Evolutionary conservation across 2,329 filamentous ascomycete genomes (phyloP).

Genomic region (Rugonectria rugulosa): DNA sequence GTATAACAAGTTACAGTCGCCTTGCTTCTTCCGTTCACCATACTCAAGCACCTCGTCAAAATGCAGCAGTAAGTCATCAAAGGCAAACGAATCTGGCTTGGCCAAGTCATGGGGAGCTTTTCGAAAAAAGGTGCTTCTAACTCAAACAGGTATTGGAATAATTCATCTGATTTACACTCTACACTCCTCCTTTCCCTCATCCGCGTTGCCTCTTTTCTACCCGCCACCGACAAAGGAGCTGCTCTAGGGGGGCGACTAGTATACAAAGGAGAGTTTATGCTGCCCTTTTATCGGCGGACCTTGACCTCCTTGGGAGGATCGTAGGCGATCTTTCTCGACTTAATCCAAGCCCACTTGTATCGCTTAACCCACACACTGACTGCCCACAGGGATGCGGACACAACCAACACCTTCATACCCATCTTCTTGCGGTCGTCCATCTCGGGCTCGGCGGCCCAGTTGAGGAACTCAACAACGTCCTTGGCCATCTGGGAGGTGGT

Average conservation of each 20-base stretch:
- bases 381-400: constrained; percentile 80
- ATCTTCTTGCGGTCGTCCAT: constrained; percentile 99
- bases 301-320: constrained; percentile 71
- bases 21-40: too few species aligned
- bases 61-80: too few species aligned
- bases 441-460: constrained; percentile 98
- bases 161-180: constrained; percentile 62
- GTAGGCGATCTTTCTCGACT: constrained; percentile 93
- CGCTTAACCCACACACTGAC: constrained; percentile 97
- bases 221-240: constrained; percentile 54
- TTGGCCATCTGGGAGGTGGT: constrained; percentile 99
- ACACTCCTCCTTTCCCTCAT: constrained; percentile 45
- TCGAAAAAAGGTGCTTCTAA: constrained; percentile 9
- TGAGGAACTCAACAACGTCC: constrained; percentile 98
- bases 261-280: constrained; percentile 48
- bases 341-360: constrained; percentile 98
- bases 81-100: neutral
- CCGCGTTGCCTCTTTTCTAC: constrained; percentile 45
- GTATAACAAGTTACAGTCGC: too few species aligned
- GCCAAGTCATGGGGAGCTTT: neutral
- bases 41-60: too few species aligned
- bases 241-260: constrained; percentile 52
- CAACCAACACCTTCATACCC: constrained; percentile 94
- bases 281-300: constrained; percentile 55
- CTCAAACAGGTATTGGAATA: constrained; percentile 49